Conservation (phyloP, 495 filamentous ascomycete species). For the Aspergillus mulundensis region DNA sequence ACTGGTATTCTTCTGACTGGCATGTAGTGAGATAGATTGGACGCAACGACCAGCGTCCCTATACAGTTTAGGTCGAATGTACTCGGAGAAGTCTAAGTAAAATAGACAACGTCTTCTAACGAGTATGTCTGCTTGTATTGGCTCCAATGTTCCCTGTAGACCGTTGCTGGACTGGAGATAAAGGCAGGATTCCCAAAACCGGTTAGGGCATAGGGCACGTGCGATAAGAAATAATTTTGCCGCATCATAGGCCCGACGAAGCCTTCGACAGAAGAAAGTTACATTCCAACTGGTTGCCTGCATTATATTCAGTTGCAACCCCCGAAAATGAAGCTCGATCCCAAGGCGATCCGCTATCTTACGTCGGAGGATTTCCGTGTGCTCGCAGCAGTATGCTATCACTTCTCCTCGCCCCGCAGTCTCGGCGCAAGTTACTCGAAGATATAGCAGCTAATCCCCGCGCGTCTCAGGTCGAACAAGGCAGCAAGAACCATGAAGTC, state of each 20-base stretch:
- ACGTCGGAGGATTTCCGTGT: conserved; percentile 91
- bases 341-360: conserved; percentile 86
- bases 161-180: neutral
- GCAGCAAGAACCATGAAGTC: conserved; percentile 93
- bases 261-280: neutral
- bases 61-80: conserved; percentile 37
- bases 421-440: conserved; percentile 10
- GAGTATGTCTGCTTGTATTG: neutral
- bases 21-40: conserved; percentile 18
- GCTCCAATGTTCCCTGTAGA: neutral
- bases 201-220: conserved; percentile 46
- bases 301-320: neutral
- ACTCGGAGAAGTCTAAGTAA: conserved; percentile 36
- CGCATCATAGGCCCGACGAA: neutral
- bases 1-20: conserved; percentile 19
- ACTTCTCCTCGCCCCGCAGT: conserved; percentile 25
- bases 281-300: neutral
- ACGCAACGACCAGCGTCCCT: conserved; percentile 20
- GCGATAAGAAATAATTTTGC: conserved; percentile 25
- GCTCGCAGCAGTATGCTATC: conserved; percentile 72
- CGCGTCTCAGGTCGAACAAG: conserved; percentile 70
- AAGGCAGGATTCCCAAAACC: conserved; percentile 17
- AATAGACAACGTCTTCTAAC: neutral
- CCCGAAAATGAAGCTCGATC: conserved; percentile 86
- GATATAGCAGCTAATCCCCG: conserved; percentile 27